These are phyloP conservation scores for Allium cepa DNA, from an alignment of 106 monocot genomes.

Conservation along the genomic window DNA sequence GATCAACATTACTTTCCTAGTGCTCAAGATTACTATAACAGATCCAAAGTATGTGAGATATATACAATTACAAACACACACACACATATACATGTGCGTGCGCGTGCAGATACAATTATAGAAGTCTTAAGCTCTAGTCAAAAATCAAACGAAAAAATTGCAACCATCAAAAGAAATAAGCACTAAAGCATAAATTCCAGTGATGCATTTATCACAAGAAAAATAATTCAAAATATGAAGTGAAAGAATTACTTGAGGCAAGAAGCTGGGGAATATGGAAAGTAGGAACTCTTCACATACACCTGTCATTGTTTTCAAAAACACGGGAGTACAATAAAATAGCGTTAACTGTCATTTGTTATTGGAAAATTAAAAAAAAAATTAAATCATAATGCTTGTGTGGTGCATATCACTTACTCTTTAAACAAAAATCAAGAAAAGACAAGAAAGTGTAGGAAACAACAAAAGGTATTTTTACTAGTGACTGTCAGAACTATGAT, in stretches of 20 bases:
- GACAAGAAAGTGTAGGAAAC: not conserved
- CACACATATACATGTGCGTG: too few relatives aligned
- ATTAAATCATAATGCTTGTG: not conserved
- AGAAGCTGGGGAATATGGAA: slow-evolving; percentile 68
- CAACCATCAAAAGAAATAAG: not conserved
- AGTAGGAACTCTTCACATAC: slow-evolving; percentile 75
- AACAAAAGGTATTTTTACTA: not conserved
- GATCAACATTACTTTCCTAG: too few relatives aligned
- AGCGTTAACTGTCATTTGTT: not conserved
- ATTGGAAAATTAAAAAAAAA: not conserved
- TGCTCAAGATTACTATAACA: not conserved
- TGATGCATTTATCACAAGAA: not conserved
- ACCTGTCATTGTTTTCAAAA: slow-evolving; percentile 29
- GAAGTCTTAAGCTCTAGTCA: not conserved
- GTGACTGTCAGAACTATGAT: too few relatives aligned
- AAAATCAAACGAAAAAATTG: not conserved
- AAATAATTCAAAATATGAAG: not conserved
- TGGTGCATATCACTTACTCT: not conserved
- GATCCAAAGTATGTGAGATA: not conserved
- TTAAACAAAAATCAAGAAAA: not conserved
- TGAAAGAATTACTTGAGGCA: slow-evolving; percentile 60
- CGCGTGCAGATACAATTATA: not conserved
- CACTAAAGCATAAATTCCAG: not conserved
- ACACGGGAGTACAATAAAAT: not conserved
- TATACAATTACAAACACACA: not conserved